Conservation (phyloP, 2,329 filamentous ascomycete species). For the Zymoseptoria ardabiliae region DNA sequence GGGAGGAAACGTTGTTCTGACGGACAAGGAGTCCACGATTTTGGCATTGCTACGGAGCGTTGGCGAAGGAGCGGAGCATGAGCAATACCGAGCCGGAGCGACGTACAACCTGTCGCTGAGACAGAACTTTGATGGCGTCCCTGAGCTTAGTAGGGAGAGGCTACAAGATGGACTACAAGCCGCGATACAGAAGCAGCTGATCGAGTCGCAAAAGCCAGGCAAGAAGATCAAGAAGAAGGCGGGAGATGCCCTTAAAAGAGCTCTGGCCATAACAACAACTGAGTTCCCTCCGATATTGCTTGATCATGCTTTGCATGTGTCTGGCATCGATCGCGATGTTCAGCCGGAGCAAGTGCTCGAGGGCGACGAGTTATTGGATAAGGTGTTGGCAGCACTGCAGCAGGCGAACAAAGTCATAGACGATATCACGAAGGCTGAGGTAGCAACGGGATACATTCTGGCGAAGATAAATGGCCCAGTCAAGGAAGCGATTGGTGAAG, state of each 20-base stretch:
- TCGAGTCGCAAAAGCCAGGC: constrained; percentile 40
- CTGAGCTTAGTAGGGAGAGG: constrained; percentile 65
- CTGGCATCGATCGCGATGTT: constrained; percentile 60
- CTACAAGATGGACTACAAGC: constrained; percentile 62
- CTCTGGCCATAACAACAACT: constrained; percentile 73
- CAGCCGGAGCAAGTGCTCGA: constrained; percentile 64
- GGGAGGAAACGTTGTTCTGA: constrained; percentile 88
- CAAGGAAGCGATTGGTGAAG: constrained; percentile 20
- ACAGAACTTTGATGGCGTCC: constrained; percentile 74
- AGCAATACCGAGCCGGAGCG: constrained; percentile 68
- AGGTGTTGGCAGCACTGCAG: constrained; percentile 60
- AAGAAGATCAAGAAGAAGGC: constrained; percentile 68
- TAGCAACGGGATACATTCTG: constrained; percentile 78
- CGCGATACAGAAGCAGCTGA: constrained; percentile 53
- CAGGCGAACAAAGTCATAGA: constrained; percentile 64
- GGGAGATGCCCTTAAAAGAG: constrained; percentile 69
- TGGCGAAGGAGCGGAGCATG: constrained; percentile 71
- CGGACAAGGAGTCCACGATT: constrained; percentile 76
- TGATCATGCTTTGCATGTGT: constrained; percentile 71
- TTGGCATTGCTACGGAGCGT: constrained; percentile 75
- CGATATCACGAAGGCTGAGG: constrained; percentile 58
- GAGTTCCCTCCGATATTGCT: constrained; percentile 83
- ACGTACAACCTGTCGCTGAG: constrained; percentile 73
- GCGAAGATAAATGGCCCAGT: constrained; percentile 49
- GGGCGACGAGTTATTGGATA: constrained; percentile 56